phyloP scores from a whole-genome alignment of 164 flowering plant species.

The Kalanchoe fedtschenkoi region DNA sequence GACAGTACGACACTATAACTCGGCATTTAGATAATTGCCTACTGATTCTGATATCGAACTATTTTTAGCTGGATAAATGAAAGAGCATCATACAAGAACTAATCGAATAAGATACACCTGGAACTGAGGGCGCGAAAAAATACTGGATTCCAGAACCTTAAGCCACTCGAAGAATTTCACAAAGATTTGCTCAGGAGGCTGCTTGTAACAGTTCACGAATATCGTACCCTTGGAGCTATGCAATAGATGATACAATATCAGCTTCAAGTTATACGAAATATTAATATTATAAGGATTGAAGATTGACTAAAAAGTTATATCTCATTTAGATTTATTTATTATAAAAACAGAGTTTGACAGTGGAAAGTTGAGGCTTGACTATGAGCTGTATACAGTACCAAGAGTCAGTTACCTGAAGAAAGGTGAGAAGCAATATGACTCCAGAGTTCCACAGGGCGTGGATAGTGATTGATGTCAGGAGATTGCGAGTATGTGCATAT shows the following conservation, averaged over 20 bases:
- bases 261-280: neutral
- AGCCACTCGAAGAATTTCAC: neutral
- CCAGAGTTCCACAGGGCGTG: slow-evolving; percentile 96
- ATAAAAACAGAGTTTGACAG: neutral
- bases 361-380: neutral
- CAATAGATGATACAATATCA: slow-evolving; percentile 5
- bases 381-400: neutral
- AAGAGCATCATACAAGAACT: neutral
- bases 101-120: neutral
- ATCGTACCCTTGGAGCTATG: slow-evolving; percentile 88
- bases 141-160: neutral
- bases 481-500: slow-evolving; percentile 94
- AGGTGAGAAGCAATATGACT: slow-evolving; percentile 68
- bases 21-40: no score
- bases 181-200: slow-evolving; percentile 18
- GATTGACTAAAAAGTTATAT: neutral
- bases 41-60: no score
- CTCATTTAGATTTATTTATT: neutral
- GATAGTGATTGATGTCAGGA: slow-evolving; percentile 75
- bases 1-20: no score
- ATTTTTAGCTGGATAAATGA: no score
- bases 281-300: neutral
- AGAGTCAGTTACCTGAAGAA: slow-evolving; percentile 55
- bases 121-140: neutral
- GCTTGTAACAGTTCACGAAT: slow-evolving; percentile 77